Percentiles rank a stretch among this genome's conserved stretches.
phyloP scores from a whole-genome alignment of 208 protist genomes.

The Acanthamoeba quina region DNA sequence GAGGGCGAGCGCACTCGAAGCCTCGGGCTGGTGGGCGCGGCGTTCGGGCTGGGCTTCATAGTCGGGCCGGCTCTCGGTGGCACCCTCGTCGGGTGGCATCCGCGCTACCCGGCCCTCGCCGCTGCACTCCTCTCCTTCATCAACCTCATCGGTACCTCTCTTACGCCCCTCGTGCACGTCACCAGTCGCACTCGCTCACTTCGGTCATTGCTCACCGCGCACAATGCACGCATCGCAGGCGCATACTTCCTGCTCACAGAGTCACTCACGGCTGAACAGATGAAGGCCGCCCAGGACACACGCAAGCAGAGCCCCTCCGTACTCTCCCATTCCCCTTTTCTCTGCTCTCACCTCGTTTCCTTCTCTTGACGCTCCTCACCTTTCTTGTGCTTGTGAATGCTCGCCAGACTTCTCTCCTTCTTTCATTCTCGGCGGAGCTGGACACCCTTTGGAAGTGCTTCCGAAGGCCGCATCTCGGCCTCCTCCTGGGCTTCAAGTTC shows the following conservation, averaged over 20 bases:
- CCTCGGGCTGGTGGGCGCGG: conserved; percentile 6
- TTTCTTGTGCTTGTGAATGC: background rate
- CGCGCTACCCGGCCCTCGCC: background rate
- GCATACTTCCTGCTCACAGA: conserved; percentile 18
- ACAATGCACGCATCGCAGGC: background rate
- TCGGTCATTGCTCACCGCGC: too few relatives aligned
- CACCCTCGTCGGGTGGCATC: conserved; percentile 2
- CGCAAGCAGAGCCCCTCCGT: background rate
- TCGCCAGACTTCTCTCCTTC: background rate
- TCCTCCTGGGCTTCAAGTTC: background rate
- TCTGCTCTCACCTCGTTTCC: background rate
- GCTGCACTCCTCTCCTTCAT: conserved; percentile 6
- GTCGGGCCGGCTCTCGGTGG: conserved; percentile 8
- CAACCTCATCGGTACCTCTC: conserved; percentile 9
- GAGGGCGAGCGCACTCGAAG: conserved; percentile 18
- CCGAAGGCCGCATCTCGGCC: conserved; percentile 18
- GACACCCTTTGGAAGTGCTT: conserved; percentile 1
- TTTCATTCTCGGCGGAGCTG: background rate
- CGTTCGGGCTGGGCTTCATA: conserved; percentile 50
- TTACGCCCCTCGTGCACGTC: background rate
- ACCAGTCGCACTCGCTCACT: too few relatives aligned
- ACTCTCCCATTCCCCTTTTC: background rate
- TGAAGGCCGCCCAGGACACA: background rate
- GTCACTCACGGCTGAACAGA: background rate
- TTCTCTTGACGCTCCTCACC: background rate